Evolutionary conservation across 176 grass and related monocot species (phyloP).

Genomic region (Melocanna baccifera): DNA sequence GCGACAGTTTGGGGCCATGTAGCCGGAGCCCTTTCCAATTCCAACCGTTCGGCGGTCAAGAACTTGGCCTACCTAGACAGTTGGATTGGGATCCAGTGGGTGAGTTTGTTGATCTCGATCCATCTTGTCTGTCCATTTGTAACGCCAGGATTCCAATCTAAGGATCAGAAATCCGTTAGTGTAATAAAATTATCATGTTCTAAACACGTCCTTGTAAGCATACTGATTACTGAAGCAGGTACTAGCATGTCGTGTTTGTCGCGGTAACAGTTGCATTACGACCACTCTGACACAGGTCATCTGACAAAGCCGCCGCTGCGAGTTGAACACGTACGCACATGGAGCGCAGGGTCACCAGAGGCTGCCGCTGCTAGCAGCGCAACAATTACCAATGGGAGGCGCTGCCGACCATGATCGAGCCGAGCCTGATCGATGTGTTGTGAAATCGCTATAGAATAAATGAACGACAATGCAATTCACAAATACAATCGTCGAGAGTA

Average conservation of each 20-base stretch:
- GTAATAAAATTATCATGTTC: no score
- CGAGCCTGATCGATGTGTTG: no score
- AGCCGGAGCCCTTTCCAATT: neutral
- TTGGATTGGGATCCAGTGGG: constrained; percentile 19
- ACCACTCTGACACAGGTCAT: neutral
- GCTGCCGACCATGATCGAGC: constrained; percentile 26
- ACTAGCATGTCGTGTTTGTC: no score
- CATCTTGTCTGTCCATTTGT: neutral
- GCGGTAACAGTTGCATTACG: neutral
- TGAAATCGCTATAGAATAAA: no score
- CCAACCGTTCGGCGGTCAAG: neutral
- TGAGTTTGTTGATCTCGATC: neutral
- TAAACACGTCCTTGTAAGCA: no score
- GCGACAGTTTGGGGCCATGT: neutral
- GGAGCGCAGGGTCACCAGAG: neutral
- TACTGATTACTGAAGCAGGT: no score
- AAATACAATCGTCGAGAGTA: no score
- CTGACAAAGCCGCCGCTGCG: neutral
- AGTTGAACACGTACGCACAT: neutral
- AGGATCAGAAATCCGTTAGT: neutral
- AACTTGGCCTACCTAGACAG: neutral
- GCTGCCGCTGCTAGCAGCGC: neutral
- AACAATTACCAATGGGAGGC: constrained; percentile 34
- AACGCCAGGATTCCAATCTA: neutral
- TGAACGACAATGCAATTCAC: no score